Conservation (phyloP, 768 basidiomycete genomes). For the Leccinum olivaceopallidum region DNA sequence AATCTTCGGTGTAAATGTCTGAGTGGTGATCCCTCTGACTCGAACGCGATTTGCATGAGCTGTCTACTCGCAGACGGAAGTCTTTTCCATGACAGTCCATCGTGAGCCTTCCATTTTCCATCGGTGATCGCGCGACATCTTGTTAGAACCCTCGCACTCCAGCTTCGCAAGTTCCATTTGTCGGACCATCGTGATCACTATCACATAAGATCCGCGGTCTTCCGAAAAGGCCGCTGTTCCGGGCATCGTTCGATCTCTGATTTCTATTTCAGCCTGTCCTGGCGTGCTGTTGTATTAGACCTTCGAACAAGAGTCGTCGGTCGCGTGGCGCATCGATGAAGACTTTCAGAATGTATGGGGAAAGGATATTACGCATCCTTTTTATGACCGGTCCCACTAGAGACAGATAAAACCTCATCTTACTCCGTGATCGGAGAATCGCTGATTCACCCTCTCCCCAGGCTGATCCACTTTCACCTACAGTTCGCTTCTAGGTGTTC, state of each 20-base stretch:
- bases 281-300: constrained; percentile 7
- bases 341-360: constrained; percentile 53
- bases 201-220: constrained; percentile 78
- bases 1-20: constrained; percentile 34
- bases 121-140: constrained; percentile 63
- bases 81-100: constrained; percentile 43
- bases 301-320: constrained; percentile 35
- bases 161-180: constrained; percentile 52
- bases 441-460: neutral
- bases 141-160: constrained; percentile 42
- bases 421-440: neutral
- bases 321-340: constrained; percentile 52
- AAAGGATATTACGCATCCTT: constrained; percentile 22
- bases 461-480: neutral
- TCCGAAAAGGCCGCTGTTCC: constrained; percentile 68
- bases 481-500: neutral
- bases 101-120: constrained; percentile 19
- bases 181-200: constrained; percentile 28
- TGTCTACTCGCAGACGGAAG: constrained; percentile 75
- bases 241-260: constrained; percentile 77
- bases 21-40: constrained; percentile 21
- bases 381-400: neutral
- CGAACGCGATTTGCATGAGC: constrained; percentile 36
- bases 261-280: constrained; percentile 62
- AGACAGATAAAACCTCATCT: neutral